phyloP scores from a whole-genome alignment of 495 filamentous ascomycete species.

The Xylaria cubensis region DNA sequence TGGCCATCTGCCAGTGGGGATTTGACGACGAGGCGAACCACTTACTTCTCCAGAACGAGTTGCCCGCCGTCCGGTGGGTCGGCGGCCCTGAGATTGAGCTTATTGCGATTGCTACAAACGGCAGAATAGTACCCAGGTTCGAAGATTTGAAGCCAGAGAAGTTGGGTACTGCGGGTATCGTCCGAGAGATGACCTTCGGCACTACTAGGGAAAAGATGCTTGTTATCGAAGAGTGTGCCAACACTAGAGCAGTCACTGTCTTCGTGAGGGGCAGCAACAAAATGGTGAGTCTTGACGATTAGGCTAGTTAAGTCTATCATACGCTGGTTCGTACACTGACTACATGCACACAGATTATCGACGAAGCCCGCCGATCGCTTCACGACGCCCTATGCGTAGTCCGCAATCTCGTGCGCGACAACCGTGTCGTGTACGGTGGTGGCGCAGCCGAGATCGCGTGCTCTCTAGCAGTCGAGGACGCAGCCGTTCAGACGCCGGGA shows the following conservation, averaged over 20 bases:
- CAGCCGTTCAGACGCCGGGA: constrained; percentile 91
- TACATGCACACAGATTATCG: constrained; percentile 75
- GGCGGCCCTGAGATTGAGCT: constrained; percentile 98
- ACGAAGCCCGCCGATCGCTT: constrained; percentile 96
- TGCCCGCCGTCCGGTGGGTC: constrained; percentile 97
- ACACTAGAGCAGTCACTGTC: constrained; percentile 93
- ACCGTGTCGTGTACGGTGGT: constrained; percentile 98
- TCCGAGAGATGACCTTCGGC: constrained; percentile 94
- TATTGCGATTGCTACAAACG: constrained; percentile 98
- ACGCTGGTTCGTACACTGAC: constrained; percentile 22
- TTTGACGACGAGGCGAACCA: constrained; percentile 99
- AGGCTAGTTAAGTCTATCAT: neutral
- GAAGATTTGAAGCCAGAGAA: constrained; percentile 92
- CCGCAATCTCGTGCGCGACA: constrained; percentile 93
- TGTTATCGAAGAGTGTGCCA: constrained; percentile 98
- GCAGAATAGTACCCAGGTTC: constrained; percentile 95
- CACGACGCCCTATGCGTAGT: constrained; percentile 98
- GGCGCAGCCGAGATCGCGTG: constrained; percentile 98
- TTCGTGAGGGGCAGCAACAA: constrained; percentile 99
- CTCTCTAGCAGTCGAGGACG: constrained; percentile 93
- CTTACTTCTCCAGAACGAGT: constrained; percentile 90
- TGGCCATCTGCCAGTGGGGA: constrained; percentile 99
- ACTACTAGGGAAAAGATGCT: constrained; percentile 99
- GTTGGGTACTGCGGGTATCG: constrained; percentile 86
- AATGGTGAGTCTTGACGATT: constrained; percentile 69